Base-by-base conservation (phyloP, 2,329 filamentous ascomycete species). In the Helotiales sp. region DNA sequence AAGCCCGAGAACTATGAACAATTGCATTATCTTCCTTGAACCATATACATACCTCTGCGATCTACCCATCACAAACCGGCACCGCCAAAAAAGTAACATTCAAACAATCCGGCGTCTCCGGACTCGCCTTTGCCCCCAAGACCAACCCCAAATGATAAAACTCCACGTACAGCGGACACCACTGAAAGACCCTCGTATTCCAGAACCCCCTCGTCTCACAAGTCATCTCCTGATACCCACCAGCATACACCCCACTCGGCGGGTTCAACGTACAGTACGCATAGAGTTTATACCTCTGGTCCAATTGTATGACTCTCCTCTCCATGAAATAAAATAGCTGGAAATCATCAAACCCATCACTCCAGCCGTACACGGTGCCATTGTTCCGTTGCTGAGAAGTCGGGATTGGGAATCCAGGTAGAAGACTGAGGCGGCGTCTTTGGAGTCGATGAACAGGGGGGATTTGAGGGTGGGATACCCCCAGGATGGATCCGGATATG, bases 361-460 rank as follows among this genome's bases (percentile, higher is more conserved):
- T 50, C 28, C 49, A 47, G n/a, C 43, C 60, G 28, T 62, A 62
- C 1, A 50, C 30, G 3, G 60, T 62, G 8, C 47, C 47, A 15
- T 50, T 50, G 24, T 24, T 3, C 60, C 28, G 30, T 52, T 37
- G 59, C 26, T 52, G 10, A 62, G 30, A 6, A 62, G 45, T 1
- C 60, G 60, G n/a, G 60, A 62, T 34, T 50, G 43, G 3, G 43
- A 49, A 22, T 62, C 60, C 13, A 62, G 45, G 45, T 47, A 62
- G 45, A 62, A 62, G 11, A 62, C 43, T 34, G 60, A 54, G 3
- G 60, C 60, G 15, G 6, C 43, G 15, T 37, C 45, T 52, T 62
- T 62, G 1, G 43, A 34, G 17, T 20, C 24, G 45, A 37, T 49
- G 45, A 50, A 62, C 10, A 15, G 7, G 26, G 60, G 30, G 28